A percentile compares a stretch with the other conserved stretches of the same genome.
These are phyloP conservation scores for Hypoxylon sp. DNA, from an alignment of 2,329 filamentous ascomycete genomes.

Conservation along the genomic window DNA sequence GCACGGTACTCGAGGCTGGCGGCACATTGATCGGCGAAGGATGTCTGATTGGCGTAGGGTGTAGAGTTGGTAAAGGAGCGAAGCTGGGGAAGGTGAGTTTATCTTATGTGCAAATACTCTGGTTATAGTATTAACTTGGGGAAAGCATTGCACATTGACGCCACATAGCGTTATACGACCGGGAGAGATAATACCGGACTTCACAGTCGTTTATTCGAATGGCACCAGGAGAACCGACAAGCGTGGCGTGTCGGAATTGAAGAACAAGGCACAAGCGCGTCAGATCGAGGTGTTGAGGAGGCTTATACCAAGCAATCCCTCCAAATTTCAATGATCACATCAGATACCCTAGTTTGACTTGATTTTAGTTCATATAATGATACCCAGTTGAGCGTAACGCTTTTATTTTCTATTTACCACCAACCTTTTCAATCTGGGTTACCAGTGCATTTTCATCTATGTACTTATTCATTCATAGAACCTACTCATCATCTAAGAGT, in stretches of 20 bases:
- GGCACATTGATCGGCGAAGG: conserved; percentile 73
- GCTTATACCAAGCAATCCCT: conserved; percentile 74
- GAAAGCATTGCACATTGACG: conserved; percentile 78
- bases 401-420: neutral
- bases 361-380: conserved; percentile 22
- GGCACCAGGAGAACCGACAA: conserved; percentile 70
- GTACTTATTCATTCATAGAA: too few relatives aligned
- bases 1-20: conserved; percentile 71
- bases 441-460: neutral
- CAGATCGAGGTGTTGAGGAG: conserved; percentile 76
- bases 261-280: conserved; percentile 73
- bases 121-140: conserved; percentile 14
- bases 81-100: conserved; percentile 71
- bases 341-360: conserved; percentile 21
- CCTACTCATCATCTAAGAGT: too few relatives aligned
- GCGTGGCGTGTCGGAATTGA: conserved; percentile 72
- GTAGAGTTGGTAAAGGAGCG: conserved; percentile 70
- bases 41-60: conserved; percentile 70
- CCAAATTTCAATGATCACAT: conserved; percentile 60
- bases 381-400: conserved; percentile 22
- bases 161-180: conserved; percentile 71
- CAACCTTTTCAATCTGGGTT: neutral
- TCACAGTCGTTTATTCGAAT: conserved; percentile 77
- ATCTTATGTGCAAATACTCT: neutral
- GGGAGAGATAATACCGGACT: conserved; percentile 72